A percentile compares a stretch with the other conserved stretches of the same genome.
These are phyloP conservation scores for Dacryopinax spathularia DNA, from an alignment of 768 basidiomycete genomes.

Conservation along the genomic window DNA sequence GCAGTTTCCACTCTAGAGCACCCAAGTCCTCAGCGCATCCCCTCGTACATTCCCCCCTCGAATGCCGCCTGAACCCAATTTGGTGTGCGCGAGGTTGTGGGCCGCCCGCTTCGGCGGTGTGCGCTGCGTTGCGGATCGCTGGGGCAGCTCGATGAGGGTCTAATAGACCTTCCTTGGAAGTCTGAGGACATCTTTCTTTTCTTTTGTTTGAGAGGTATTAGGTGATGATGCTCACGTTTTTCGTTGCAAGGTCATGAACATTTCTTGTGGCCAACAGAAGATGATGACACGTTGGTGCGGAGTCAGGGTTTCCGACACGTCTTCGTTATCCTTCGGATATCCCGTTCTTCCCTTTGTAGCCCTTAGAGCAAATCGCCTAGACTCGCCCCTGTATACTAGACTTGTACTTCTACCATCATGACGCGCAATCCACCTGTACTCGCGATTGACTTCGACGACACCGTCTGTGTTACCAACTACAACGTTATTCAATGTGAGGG, in stretches of 20 bases:
- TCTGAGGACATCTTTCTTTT: slow-evolving; percentile 36
- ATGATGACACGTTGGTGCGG: too few relatives aligned
- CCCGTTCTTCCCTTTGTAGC: too few relatives aligned
- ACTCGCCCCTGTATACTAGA: neutral
- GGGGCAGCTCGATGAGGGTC: slow-evolving; percentile 60
- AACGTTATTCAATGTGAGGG: neutral
- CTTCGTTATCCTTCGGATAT: too few relatives aligned
- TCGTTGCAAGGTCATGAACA: too few relatives aligned
- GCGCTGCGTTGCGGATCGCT: slow-evolving; percentile 57
- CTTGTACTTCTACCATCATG: neutral
- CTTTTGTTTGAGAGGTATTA: too few relatives aligned
- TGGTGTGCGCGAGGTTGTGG: slow-evolving; percentile 42
- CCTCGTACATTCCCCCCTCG: slow-evolving; percentile 58
- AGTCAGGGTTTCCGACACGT: too few relatives aligned
- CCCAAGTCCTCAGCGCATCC: slow-evolving; percentile 61
- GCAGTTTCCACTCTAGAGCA: slow-evolving; percentile 75
- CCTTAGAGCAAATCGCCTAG: too few relatives aligned
- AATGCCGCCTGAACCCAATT: slow-evolving; percentile 48
- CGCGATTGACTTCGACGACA: neutral
- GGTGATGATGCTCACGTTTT: too few relatives aligned
- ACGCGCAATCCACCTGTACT: neutral
- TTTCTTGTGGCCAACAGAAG: too few relatives aligned
- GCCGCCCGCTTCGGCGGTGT: slow-evolving; percentile 38
- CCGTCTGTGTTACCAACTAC: neutral
- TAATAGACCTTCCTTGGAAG: slow-evolving; percentile 78